phyloP scores from a whole-genome alignment of 768 basidiomycete genomes.

The Dendrothele bispora region DNA sequence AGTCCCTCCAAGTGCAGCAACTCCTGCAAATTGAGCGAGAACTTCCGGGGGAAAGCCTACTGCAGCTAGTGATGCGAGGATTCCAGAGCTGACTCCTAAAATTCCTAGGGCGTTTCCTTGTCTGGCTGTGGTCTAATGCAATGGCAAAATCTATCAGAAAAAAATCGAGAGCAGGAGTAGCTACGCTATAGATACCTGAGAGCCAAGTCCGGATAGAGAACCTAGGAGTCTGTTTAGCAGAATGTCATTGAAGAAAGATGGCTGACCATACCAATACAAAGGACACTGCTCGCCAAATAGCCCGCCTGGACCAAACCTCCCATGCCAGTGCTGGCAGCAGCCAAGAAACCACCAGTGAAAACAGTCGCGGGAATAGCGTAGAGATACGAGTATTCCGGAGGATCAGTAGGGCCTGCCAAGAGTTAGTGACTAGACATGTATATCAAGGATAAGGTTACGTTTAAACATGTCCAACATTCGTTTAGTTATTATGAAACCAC shows the following conservation, averaged over 20 bases:
- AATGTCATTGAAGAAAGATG: neutral
- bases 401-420: constrained; percentile 70
- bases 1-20: constrained; percentile 72
- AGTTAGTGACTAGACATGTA: neutral
- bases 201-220: constrained; percentile 4
- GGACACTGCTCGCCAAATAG: constrained; percentile 80
- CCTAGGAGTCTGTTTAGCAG: neutral
- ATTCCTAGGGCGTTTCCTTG: constrained; percentile 90
- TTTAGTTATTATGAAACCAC: constrained; percentile 88
- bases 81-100: constrained; percentile 80
- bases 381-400: constrained; percentile 85
- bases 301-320: constrained; percentile 86
- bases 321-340: constrained; percentile 82
- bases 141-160: too few relatives aligned
- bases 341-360: constrained; percentile 81
- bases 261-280: constrained; percentile 66
- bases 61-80: constrained; percentile 77
- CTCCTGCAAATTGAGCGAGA: constrained; percentile 74
- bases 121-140: constrained; percentile 80
- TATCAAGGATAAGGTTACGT: constrained; percentile 46
- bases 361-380: constrained; percentile 78
- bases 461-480: constrained; percentile 95
- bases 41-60: constrained; percentile 80
- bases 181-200: too few relatives aligned
- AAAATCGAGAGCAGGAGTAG: too few relatives aligned